Evolutionary conservation across 192 early-diverging fungal species (phyloP).

Genomic region (Coemansia sp.): DNA sequence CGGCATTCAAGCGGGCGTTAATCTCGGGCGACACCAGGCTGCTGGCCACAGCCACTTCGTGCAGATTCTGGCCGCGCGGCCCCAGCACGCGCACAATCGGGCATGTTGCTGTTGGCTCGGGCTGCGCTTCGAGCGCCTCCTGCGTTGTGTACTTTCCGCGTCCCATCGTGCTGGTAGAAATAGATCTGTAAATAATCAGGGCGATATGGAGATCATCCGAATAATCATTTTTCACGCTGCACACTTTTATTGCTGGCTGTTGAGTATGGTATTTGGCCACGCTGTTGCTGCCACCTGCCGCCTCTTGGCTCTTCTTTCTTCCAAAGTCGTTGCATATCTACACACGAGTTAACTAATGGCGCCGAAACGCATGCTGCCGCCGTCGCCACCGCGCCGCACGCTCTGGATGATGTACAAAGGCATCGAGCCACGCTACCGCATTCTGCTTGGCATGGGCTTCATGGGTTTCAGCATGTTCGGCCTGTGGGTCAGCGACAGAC

Average conservation of each 20-base stretch:
- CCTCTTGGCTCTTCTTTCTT: not conserved
- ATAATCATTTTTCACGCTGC: not conserved
- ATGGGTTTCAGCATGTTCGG: constrained; percentile 54
- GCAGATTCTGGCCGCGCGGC: constrained; percentile 70
- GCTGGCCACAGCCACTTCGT: constrained; percentile 61
- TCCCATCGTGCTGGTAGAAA: constrained; percentile 24
- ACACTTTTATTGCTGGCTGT: not conserved
- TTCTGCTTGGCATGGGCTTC: constrained; percentile 51
- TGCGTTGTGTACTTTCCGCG: constrained; percentile 50
- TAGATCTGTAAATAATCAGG: constrained; percentile 5
- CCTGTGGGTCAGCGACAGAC: constrained; percentile 51
- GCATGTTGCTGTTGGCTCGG: constrained; percentile 31
- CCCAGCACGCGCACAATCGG: constrained; percentile 63
- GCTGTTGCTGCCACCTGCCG: not conserved
- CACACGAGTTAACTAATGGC: not conserved
- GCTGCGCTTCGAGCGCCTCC: constrained; percentile 42
- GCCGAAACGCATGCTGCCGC: not conserved
- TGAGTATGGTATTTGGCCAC: not conserved
- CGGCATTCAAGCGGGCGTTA: constrained; percentile 32
- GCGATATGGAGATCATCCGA: not conserved
- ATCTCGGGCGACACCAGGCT: constrained; percentile 32
- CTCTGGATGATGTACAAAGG: constrained; percentile 51
- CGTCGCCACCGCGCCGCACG: constrained; percentile 22
- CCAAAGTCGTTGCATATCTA: not conserved
- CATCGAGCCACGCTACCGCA: constrained; percentile 45